Conservation (phyloP, 179 eudicot genomes). For the Beta lomatogona region DNA sequence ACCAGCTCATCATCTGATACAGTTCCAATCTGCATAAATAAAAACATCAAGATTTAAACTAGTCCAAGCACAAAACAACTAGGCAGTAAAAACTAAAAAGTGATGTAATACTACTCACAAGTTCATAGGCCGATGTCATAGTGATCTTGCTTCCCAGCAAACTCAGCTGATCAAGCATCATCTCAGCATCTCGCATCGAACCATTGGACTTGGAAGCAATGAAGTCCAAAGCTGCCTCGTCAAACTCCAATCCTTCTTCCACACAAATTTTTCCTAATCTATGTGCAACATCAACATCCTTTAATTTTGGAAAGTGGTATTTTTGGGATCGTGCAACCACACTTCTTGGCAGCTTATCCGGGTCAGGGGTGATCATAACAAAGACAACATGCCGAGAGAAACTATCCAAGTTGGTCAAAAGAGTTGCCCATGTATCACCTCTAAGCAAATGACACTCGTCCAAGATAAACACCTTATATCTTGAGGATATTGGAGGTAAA, state of each 20-base stretch:
- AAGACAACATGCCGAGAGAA: constrained; percentile 69
- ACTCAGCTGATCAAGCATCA: constrained; percentile 97
- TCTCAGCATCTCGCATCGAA: constrained; percentile 91
- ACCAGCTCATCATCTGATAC: constrained; percentile 92
- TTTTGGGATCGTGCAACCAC: constrained; percentile 62
- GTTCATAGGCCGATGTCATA: constrained; percentile 65
- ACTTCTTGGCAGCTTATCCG: constrained; percentile 71
- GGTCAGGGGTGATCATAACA: constrained; percentile 78
- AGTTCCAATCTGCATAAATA: constrained; percentile 66
- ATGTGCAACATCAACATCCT: constrained; percentile 56
- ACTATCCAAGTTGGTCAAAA: constrained; percentile 54
- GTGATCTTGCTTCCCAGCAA: constrained; percentile 81
- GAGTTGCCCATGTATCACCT: constrained; percentile 66
- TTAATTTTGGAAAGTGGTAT: constrained; percentile 72
- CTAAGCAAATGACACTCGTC: constrained; percentile 90
- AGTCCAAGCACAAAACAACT: constrained; percentile 8
- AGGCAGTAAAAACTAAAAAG: not conserved
- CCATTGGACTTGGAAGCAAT: constrained; percentile 84
- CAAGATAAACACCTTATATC: constrained; percentile 75
- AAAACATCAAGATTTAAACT: constrained; percentile 14
- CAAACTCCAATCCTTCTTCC: constrained; percentile 82
- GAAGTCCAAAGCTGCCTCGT: constrained; percentile 72
- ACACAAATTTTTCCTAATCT: constrained; percentile 63
- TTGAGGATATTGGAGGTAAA: constrained; percentile 69
- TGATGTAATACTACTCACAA: constrained; percentile 52